phyloP scores from a whole-genome alignment of 2,329 filamentous ascomycete genomes.

The Xylaria polymorpha region DNA sequence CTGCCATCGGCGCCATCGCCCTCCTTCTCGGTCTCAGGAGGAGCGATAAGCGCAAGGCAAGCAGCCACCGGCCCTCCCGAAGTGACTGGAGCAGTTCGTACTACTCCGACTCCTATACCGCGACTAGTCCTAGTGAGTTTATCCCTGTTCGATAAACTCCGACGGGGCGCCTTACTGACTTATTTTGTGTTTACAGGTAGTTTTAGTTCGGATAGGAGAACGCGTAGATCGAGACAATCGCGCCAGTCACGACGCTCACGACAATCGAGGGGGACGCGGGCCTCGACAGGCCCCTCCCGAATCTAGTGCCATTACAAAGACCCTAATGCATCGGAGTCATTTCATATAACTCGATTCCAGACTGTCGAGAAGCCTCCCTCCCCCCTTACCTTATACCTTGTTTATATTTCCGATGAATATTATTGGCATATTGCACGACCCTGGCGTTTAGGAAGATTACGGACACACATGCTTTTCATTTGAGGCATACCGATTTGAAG shows the following conservation, averaged over 20 bases:
- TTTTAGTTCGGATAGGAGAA: constrained; percentile 60
- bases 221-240: constrained; percentile 49
- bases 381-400: constrained; percentile 24
- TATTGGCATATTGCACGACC: constrained; percentile 40
- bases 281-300: constrained; percentile 43
- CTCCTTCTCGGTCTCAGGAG: constrained; percentile 65
- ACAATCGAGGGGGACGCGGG: constrained; percentile 45
- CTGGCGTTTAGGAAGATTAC: constrained; percentile 42
- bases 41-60: constrained; percentile 59
- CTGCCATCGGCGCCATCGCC: constrained; percentile 63
- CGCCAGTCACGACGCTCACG: constrained; percentile 46
- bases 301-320: constrained; percentile 8
- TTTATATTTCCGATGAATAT: constrained; percentile 40
- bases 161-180: constrained; percentile 45
- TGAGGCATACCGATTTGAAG: constrained; percentile 11
- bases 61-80: constrained; percentile 54
- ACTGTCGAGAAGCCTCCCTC: neutral
- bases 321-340: neutral
- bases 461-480: constrained; percentile 27
- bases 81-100: constrained; percentile 64
- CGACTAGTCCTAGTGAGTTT: constrained; percentile 64
- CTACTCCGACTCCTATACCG: constrained; percentile 66
- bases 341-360: constrained; percentile 3
- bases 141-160: constrained; percentile 43
- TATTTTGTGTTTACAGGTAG: constrained; percentile 54